These are phyloP conservation scores for Thalassiosira exigua DNA, from an alignment of 352 stramenopile species.

Conservation along the genomic window DNA sequence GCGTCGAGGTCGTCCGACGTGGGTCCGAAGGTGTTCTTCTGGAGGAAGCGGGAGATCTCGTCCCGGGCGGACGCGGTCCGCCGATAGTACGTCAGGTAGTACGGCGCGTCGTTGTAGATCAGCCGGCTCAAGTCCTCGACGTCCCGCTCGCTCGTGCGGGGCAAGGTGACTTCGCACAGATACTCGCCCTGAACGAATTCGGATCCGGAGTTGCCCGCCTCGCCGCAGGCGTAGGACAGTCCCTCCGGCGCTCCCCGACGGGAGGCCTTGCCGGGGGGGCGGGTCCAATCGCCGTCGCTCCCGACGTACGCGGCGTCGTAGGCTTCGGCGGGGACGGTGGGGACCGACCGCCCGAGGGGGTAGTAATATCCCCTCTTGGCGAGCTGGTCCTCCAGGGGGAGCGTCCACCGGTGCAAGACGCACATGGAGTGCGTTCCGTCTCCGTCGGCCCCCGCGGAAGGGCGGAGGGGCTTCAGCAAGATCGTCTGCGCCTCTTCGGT, in stretches of 20 bases:
- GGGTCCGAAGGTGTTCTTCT: constrained; percentile 36
- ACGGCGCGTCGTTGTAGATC: constrained; percentile 4
- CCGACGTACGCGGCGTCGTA: neutral
- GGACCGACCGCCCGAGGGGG: constrained; percentile 10
- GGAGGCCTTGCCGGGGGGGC: constrained; percentile 1
- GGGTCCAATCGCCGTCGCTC: constrained; percentile 12
- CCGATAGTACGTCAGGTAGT: constrained; percentile 38
- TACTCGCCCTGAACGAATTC: constrained; percentile 17
- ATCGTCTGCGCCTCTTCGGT: constrained; percentile 5
- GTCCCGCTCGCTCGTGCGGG: neutral
- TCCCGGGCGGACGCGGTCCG: constrained; percentile 11
- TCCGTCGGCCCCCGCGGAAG: neutral
- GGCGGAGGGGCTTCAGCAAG: constrained; percentile 8
- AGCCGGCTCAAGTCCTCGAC: neutral
- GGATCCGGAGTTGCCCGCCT: neutral
- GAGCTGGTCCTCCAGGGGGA: neutral
- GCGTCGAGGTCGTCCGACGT: constrained; percentile 21
- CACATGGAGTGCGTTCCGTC: constrained; percentile 7
- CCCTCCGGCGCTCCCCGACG: neutral
- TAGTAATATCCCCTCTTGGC: constrained; percentile 5
- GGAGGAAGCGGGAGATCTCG: constrained; percentile 29
- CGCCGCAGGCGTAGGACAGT: constrained; percentile 13
- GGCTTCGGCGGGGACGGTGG: constrained; percentile 8
- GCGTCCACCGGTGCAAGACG: constrained; percentile 13
- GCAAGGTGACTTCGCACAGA: constrained; percentile 23